Base-by-base conservation (phyloP, 2,329 filamentous ascomycete species). In the Zymoseptoria pseudotritici region DNA sequence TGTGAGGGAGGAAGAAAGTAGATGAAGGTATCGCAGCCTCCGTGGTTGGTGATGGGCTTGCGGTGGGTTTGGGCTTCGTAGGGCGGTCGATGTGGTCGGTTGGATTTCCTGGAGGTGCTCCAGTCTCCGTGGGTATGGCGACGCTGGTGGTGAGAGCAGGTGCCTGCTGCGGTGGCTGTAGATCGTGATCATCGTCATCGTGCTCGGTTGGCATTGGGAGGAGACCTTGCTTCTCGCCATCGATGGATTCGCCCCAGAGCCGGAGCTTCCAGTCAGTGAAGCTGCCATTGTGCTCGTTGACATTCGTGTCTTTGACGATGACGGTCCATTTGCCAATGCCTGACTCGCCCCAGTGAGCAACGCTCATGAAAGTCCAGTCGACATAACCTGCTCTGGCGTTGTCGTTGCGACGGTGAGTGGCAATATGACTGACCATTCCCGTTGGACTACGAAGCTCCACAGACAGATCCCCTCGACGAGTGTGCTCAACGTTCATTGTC, bases 311-410 rank as follows among this genome's bases (percentile, higher is more conserved):
- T 69, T 91, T 94, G 69, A 97, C 85, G 55, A 97, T 79, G 49
- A 99, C 82, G 0, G 89, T 96, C 94, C 94, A 99, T 21, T 84
- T 92, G 56, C 94, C 94, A 59, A 92, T 75, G 61, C 91, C 92
- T 51, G 83, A 82, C 75, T 99, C 94, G 54, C 94, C 94, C 91
- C 92, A 99, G 73, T 99, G 94, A 64, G 87, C 92, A 46, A 99
- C 94, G 63, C 88, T 95, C 94, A 99, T 99, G 70, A 99, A 99
- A 0, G 93, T 97, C 94, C 94, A 99, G 76, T 97, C 91, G 46
- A 86, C 78, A 73, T 97, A 99, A 8, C 94, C 94, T 21, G 77
- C 75, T 0, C 77, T 72, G 42, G 82, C 82, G 1, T 82, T 78
- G 73, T 99, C 94, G 21, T 84, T 75, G 61, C 82, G 82, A 65